Base-by-base conservation (phyloP, 2,329 filamentous ascomycete genomes). In the Rugonectria rugulosa region DNA sequence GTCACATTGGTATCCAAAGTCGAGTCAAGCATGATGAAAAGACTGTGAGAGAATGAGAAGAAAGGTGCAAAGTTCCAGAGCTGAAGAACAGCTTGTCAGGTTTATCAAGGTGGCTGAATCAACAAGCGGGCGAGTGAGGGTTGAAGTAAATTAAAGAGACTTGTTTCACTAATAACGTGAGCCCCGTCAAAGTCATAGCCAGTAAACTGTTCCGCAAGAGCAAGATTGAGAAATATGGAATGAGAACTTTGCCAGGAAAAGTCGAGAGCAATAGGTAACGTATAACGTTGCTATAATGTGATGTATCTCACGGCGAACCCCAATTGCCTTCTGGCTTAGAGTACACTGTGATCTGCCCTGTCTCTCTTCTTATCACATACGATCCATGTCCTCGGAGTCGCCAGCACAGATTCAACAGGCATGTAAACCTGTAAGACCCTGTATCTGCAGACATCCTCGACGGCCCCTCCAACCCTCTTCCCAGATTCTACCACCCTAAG, bases 101-200 rank as follows among this genome's bases (percentile, higher is more conserved):
- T 45, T 34, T 46, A 56, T 45, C 50, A 14, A 42, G 27, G n/a
- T 56, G 46, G 53, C 45, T 43, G 41, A 31, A n/a, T n/a, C n/a
- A n/a, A n/a, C n/a, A n/a, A n/a, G n/a, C n/a, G 19, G n/a, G 29
- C 14, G 26, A 6, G 38, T 31, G 21, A 21, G 36, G 38, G 38
- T 36, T 32, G 21, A 31, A 34, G 29, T 54, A 27, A 49, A 43
- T 23, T 53, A 51, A 53, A 36, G 50, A 37, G 59, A 53, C 47
- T 37, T 47, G 53, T 32, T 46, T 43, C 37, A 21, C n/a, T n/a
- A n/a, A n/a, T n/a, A n/a, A n/a, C n/a, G n/a, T n/a, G n/a, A n/a
- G n/a, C n/a, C n/a, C n/a, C n/a, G n/a, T n/a, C n/a, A n/a, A n/a
- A n/a, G n/a, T n/a, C n/a, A n/a, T n/a, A n/a, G n/a, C n/a, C n/a